phyloP scores from a whole-genome alignment of 73 alveolate species.

The Paramecium octaurelia region DNA sequence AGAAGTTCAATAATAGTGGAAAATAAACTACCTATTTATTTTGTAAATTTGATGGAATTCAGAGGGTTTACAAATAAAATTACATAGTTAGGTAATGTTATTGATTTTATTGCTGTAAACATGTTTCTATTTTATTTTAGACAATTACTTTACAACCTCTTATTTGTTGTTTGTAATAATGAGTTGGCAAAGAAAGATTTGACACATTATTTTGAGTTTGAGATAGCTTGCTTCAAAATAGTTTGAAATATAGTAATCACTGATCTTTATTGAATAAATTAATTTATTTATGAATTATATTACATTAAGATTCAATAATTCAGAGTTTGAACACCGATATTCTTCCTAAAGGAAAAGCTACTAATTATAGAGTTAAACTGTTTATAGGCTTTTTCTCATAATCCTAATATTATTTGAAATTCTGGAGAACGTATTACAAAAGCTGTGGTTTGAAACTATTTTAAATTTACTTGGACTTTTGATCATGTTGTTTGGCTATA shows the following conservation, averaged over 20 bases:
- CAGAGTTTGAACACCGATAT: not conserved
- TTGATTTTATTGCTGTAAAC: not conserved
- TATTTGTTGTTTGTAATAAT: too few species aligned
- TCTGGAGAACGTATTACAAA: not conserved
- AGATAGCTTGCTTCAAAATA: not conserved
- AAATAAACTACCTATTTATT: too few species aligned
- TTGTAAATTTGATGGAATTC: too few species aligned
- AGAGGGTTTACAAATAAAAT: too few species aligned
- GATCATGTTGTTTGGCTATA: not conserved
- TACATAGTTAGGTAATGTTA: not conserved
- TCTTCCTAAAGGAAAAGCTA: not conserved
- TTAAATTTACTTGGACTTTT: not conserved
- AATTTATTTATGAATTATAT: not conserved
- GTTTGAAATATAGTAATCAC: not conserved
- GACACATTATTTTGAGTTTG: not conserved
- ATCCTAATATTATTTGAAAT: not conserved
- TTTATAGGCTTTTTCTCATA: not conserved
- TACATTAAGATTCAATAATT: constrained; percentile 1
- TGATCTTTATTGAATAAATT: not conserved
- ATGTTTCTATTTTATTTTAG: not conserved
- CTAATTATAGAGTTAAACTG: not conserved
- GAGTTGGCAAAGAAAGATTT: not conserved
- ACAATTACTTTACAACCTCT: too few species aligned
- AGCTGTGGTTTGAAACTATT: not conserved
- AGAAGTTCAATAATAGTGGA: too few species aligned